phyloP scores from a whole-genome alignment of 768 basidiomycete species.

The Pleurotus salmoneostramineus region DNA sequence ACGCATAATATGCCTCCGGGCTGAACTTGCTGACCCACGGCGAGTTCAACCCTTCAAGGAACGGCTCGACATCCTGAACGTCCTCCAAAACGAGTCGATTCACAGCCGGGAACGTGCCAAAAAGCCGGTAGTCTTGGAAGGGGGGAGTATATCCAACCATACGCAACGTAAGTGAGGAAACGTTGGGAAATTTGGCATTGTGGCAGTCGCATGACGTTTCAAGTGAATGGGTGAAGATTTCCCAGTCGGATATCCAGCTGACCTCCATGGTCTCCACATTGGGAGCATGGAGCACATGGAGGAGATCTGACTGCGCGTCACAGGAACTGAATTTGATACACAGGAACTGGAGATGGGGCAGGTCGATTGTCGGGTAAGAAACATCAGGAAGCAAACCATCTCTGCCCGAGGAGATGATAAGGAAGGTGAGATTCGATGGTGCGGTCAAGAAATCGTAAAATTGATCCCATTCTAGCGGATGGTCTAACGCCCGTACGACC shows the following conservation, averaged over 20 bases:
- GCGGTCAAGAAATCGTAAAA: slow-evolving; percentile 2
- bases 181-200: not conserved
- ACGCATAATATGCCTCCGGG: not conserved
- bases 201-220: slow-evolving; percentile 1
- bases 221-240: not conserved
- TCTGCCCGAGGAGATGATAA: slow-evolving; percentile 1
- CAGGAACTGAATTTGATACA: not conserved
- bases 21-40: not conserved
- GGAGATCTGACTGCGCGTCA: not conserved
- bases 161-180: not conserved
- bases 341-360: not conserved
- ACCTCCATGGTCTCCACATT: slow-evolving; percentile 1
- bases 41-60: not conserved
- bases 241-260: slow-evolving; percentile 7
- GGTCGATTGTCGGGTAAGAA: slow-evolving; percentile 3
- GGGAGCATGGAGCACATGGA: slow-evolving; percentile 1
- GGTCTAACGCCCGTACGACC: slow-evolving; percentile 1
- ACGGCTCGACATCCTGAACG: not conserved
- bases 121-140: slow-evolving; percentile 4
- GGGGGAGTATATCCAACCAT: not conserved
- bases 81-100: not conserved
- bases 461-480: slow-evolving; percentile 2
- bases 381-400: not conserved
- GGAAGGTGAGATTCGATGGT: not conserved
- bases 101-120: slow-evolving; percentile 3